These are phyloP conservation scores for Leptoxyphium fumago DNA, from an alignment of 2,329 filamentous ascomycete species.

Conservation along the genomic window DNA sequence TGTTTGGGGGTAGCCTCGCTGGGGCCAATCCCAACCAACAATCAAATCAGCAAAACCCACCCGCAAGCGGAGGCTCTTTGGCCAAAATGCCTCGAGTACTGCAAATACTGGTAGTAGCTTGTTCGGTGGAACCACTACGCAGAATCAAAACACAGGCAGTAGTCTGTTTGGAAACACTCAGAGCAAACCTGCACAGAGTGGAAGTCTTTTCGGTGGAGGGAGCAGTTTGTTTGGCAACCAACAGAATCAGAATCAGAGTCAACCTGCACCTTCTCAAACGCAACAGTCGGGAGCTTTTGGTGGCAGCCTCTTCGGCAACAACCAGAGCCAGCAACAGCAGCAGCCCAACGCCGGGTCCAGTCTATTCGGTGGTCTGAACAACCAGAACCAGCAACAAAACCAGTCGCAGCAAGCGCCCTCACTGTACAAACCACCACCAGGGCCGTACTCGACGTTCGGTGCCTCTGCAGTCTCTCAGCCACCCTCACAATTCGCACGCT, in stretches of 20 bases:
- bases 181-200: slow-evolving; percentile 8
- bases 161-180: slow-evolving; percentile 14
- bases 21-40: not conserved
- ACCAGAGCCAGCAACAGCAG: slow-evolving; percentile 11
- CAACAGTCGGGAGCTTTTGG: slow-evolving; percentile 14
- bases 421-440: not conserved
- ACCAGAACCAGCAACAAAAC: slow-evolving; percentile 18
- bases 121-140: slow-evolving; percentile 11
- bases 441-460: slow-evolving; percentile 1
- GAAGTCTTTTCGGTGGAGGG: slow-evolving; percentile 1
- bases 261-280: slow-evolving; percentile 2
- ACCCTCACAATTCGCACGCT: slow-evolving; percentile 4
- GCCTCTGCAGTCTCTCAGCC: slow-evolving; percentile 7
- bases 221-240: slow-evolving; percentile 5
- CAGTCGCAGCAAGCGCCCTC: slow-evolving; percentile 13
- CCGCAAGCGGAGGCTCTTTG: slow-evolving; percentile 2
- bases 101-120: slow-evolving; percentile 7
- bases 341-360: not conserved
- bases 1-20: slow-evolving; percentile 6
- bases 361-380: slow-evolving; percentile 6
- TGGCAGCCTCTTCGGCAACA: slow-evolving; percentile 9
- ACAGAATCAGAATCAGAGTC: slow-evolving; percentile 3
- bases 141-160: slow-evolving; percentile 8
- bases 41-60: slow-evolving; percentile 3
- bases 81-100: slow-evolving; percentile 4